Conservation (phyloP, 176 grass and related monocot genomes). For the Dendrocalamus sinicus region DNA sequence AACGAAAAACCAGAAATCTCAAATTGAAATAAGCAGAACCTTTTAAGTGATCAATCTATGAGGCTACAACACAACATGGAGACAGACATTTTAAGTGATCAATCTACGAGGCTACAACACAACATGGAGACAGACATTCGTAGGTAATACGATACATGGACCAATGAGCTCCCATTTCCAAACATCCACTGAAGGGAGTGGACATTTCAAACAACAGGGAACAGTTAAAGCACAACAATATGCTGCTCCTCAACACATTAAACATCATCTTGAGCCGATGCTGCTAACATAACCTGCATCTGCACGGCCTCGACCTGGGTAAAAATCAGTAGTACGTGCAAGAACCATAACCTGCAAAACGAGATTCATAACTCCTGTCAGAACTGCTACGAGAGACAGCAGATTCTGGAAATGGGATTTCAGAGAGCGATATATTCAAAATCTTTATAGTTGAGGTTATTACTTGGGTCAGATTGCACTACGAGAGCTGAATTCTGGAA, state of each 20-base stretch:
- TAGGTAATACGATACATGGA: not conserved
- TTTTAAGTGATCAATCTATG: too few species aligned
- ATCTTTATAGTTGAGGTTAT: not conserved
- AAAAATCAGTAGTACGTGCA: slow-evolving; percentile 59
- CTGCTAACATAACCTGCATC: not conserved
- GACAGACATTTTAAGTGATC: not conserved
- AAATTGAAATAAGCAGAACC: accelerated
- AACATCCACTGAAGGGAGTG: not conserved
- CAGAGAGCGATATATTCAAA: not conserved
- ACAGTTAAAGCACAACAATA: slow-evolving; percentile 9
- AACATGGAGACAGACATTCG: not conserved
- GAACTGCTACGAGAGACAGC: not conserved
- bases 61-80: too few species aligned
- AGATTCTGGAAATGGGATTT: not conserved
- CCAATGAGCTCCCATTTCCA: not conserved
- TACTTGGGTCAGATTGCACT: slow-evolving; percentile 65
- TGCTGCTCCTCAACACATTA: not conserved
- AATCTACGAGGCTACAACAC: not conserved
- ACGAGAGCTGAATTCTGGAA: slow-evolving; percentile 70
- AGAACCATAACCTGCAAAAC: slow-evolving; percentile 55
- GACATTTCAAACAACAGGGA: not conserved
- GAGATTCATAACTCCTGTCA: not conserved
- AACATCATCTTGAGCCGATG: not conserved
- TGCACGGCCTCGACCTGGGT: not conserved
- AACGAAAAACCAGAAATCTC: too few species aligned